These are phyloP conservation scores for Raffaelea albimanens DNA, from an alignment of 2,329 filamentous ascomycete species.

Conservation along the genomic window DNA sequence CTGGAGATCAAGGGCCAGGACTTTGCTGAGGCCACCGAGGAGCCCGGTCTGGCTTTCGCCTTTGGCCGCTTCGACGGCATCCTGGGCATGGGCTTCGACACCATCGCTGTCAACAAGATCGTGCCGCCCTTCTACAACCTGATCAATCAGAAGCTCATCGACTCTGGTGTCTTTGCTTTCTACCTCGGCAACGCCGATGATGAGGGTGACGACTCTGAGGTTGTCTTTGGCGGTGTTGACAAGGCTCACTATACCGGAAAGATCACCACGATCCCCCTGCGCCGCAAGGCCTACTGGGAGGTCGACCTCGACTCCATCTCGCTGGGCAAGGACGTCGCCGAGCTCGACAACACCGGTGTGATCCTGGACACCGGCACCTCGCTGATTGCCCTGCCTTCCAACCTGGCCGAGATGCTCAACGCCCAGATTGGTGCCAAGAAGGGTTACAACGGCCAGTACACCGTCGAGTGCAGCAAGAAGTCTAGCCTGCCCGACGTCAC, in stretches of 20 bases:
- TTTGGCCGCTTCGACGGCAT: constrained; percentile 98
- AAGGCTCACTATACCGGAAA: constrained; percentile 73
- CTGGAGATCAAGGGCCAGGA: constrained; percentile 80
- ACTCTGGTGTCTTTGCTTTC: constrained; percentile 92
- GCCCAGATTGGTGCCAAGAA: constrained; percentile 97
- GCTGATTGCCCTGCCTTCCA: constrained; percentile 84
- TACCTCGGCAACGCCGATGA: constrained; percentile 71
- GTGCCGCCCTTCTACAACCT: constrained; percentile 95
- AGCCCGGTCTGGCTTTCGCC: constrained; percentile 94
- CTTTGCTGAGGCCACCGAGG: constrained; percentile 91
- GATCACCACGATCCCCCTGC: constrained; percentile 85
- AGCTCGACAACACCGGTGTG: constrained; percentile 88
- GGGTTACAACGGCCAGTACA: constrained; percentile 94
- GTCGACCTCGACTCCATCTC: constrained; percentile 89
- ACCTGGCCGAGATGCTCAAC: constrained; percentile 93
- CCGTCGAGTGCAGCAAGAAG: constrained; percentile 78
- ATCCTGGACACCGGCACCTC: constrained; percentile 98
- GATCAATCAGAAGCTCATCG: constrained; percentile 79
- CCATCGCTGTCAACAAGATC: constrained; percentile 93
- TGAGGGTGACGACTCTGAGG: constrained; percentile 70
- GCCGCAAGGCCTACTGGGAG: constrained; percentile 99
- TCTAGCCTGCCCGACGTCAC: constrained; percentile 79
- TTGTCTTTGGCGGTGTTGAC: constrained; percentile 82
- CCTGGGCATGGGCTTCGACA: constrained; percentile 86
- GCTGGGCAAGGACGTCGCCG: constrained; percentile 75